Percentiles rank a stretch among this genome's conserved stretches.
Conservation (phyloP, 805 yeast species). For the Cyberlindnera misumaiensis region DNA sequence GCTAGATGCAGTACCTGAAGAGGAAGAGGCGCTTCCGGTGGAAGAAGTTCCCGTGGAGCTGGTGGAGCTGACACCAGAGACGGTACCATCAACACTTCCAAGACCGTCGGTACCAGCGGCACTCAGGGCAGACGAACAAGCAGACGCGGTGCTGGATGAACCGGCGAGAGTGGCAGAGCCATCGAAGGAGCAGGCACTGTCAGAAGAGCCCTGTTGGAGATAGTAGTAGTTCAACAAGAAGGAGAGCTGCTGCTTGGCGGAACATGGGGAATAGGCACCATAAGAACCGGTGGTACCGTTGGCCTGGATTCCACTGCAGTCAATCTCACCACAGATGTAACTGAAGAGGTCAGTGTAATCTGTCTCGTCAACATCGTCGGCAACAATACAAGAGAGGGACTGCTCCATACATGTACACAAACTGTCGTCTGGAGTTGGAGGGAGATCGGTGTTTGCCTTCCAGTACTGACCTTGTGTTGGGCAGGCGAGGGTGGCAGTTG, state of each 20-base stretch:
- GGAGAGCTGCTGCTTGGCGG: conserved; percentile 55
- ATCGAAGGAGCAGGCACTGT: conserved; percentile 56
- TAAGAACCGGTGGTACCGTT: conserved; percentile 62
- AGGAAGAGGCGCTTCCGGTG: conserved; percentile 8
- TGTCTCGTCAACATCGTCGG: conserved; percentile 41
- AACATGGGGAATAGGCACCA: conserved; percentile 71
- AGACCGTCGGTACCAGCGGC: conserved; percentile 70
- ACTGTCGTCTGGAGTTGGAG: conserved; percentile 69
- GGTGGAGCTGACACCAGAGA: conserved; percentile 7
- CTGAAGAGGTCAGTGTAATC: conserved; percentile 58
- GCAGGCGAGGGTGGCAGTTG: conserved; percentile 47
- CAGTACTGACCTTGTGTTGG: conserved; percentile 53
- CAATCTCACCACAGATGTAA: conserved; percentile 47
- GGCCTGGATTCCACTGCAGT: conserved; percentile 54
- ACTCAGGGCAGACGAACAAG: conserved; percentile 49
- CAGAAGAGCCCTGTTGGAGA: conserved; percentile 33
- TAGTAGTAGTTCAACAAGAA: conserved; percentile 63
- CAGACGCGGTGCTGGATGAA: conserved; percentile 41
- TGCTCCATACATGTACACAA: conserved; percentile 58
- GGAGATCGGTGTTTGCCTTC: conserved; percentile 61
- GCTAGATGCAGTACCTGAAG: conserved; percentile 19
- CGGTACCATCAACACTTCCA: conserved; percentile 42
- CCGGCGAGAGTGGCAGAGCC: conserved; percentile 55
- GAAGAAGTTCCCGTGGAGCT: conserved; percentile 7
- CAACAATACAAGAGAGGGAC: conserved; percentile 55